Evolutionary conservation across 805 yeast genomes (phyloP).

Genomic region (Danielia reshetovae): DNA sequence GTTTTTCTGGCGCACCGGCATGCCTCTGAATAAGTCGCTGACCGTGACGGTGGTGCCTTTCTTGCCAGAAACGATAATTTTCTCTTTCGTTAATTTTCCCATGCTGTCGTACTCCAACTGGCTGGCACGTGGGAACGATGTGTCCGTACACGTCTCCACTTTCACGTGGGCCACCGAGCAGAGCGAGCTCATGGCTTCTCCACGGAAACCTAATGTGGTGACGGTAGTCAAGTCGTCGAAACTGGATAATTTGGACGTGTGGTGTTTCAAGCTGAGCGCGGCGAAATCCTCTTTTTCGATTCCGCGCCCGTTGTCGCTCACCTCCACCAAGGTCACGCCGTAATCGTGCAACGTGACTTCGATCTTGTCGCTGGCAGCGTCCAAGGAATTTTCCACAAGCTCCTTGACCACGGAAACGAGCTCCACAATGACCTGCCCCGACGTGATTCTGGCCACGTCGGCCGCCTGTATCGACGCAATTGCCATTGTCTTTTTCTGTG

Average conservation of each 20-base stretch:
- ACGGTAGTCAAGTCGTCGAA: slow-evolving; percentile 54
- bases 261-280: slow-evolving; percentile 54
- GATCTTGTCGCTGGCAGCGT: slow-evolving; percentile 66
- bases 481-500: slow-evolving; percentile 8
- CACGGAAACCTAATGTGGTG: slow-evolving; percentile 68
- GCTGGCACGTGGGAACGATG: slow-evolving; percentile 54
- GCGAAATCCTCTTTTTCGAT: slow-evolving; percentile 50
- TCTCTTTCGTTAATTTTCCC: slow-evolving; percentile 45
- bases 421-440: slow-evolving; percentile 90
- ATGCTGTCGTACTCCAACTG: slow-evolving; percentile 47
- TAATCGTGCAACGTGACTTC: slow-evolving; percentile 66
- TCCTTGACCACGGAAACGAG: slow-evolving; percentile 78
- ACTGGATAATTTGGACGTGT: slow-evolving; percentile 58
- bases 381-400: slow-evolving; percentile 80
- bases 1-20: slow-evolving; percentile 83
- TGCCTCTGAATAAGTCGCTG: slow-evolving; percentile 53
- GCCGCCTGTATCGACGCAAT: slow-evolving; percentile 25
- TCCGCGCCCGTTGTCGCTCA: slow-evolving; percentile 68
- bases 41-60: slow-evolving; percentile 69
- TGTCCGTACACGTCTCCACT: slow-evolving; percentile 47
- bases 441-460: slow-evolving; percentile 75
- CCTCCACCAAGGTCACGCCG: slow-evolving; percentile 69
- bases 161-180: slow-evolving; percentile 49
- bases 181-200: slow-evolving; percentile 74
- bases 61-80: slow-evolving; percentile 43